Percentiles rank a stretch among this genome's conserved stretches.
These are phyloP conservation scores for Neofusicoccum umdonicola DNA, from an alignment of 2,329 filamentous ascomycete genomes.

Conservation along the genomic window DNA sequence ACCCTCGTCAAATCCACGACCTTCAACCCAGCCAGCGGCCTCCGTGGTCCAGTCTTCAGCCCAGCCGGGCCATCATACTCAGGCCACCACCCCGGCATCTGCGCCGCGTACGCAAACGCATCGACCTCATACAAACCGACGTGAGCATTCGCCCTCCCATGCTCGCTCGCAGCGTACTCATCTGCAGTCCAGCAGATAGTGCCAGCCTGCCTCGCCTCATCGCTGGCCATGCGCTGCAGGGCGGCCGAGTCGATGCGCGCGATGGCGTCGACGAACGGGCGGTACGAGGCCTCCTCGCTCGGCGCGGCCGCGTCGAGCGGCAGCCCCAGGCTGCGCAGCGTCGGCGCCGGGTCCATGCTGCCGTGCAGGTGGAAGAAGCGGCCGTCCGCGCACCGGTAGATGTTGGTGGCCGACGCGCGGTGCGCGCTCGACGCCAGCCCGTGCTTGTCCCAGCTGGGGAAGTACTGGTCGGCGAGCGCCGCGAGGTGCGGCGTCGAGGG, in stretches of 20 bases:
- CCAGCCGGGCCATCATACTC: not conserved
- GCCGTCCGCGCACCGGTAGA: slow-evolving; percentile 48
- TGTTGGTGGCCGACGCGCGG: slow-evolving; percentile 38
- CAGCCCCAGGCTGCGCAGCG: not conserved
- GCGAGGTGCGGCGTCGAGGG: not conserved
- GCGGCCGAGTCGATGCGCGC: not conserved
- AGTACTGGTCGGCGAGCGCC: slow-evolving; percentile 1
- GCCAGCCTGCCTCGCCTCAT: not conserved
- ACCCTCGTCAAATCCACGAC: not conserved
- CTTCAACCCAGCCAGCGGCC: slow-evolving; percentile 19
- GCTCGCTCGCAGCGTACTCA: not conserved
- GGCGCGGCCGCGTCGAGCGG: not conserved
- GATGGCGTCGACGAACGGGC: not conserved
- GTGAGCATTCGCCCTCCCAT: not conserved
- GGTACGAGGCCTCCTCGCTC: not conserved
- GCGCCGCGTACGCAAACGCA: slow-evolving; percentile 23
- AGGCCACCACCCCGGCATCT: not conserved
- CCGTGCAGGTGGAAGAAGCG: slow-evolving; percentile 50
- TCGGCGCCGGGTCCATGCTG: slow-evolving; percentile 41
- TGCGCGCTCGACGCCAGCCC: slow-evolving; percentile 23
- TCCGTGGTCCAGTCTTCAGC: not conserved
- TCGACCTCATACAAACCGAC: slow-evolving; percentile 28
- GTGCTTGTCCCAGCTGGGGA: slow-evolving; percentile 27
- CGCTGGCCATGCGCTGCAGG: not conserved
- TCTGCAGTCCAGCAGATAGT: not conserved